These are phyloP conservation scores for Citrus inodora DNA, from an alignment of 345 rosid species.

Conservation along the genomic window DNA sequence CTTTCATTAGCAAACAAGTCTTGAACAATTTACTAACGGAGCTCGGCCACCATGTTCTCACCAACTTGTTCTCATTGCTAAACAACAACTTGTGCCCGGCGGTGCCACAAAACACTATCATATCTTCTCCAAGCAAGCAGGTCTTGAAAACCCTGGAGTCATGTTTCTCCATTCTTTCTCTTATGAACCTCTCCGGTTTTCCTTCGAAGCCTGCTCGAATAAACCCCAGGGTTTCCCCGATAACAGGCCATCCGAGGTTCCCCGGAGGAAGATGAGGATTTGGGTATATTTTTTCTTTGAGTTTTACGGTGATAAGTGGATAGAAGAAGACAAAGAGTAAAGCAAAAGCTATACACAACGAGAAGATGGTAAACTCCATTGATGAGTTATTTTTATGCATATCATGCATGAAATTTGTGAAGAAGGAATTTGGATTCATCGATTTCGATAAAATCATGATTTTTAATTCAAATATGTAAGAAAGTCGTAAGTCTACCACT, in stretches of 20 bases:
- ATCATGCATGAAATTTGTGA: too few species aligned
- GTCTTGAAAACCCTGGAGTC: not conserved
- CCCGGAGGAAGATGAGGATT: slow-evolving; percentile 14
- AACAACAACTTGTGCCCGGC: slow-evolving; percentile 11
- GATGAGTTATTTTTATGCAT: too few species aligned
- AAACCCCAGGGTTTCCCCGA: not conserved
- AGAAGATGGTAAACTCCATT: not conserved
- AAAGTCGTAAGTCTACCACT: too few species aligned
- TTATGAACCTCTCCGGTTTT: not conserved
- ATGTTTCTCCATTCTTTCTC: slow-evolving; percentile 12
- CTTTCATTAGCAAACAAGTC: not conserved
- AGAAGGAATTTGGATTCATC: too few species aligned
- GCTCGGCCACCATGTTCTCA: slow-evolving; percentile 10
- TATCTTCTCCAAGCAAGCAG: not conserved
- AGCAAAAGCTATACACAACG: too few species aligned
- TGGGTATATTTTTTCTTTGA: too few species aligned
- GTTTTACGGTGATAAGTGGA: not conserved
- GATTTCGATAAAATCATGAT: too few species aligned
- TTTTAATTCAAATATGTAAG: too few species aligned
- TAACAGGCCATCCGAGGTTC: slow-evolving; percentile 17
- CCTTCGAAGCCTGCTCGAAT: not conserved
- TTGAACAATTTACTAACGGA: not conserved
- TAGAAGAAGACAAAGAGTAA: not conserved
- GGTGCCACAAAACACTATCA: slow-evolving; percentile 5
- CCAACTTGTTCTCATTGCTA: slow-evolving; percentile 17